A percentile compares a stretch with the other conserved stretches of the same genome.
Evolutionary conservation across 306 rosid species (phyloP).

Genomic region (Dalbergia oliveri): DNA sequence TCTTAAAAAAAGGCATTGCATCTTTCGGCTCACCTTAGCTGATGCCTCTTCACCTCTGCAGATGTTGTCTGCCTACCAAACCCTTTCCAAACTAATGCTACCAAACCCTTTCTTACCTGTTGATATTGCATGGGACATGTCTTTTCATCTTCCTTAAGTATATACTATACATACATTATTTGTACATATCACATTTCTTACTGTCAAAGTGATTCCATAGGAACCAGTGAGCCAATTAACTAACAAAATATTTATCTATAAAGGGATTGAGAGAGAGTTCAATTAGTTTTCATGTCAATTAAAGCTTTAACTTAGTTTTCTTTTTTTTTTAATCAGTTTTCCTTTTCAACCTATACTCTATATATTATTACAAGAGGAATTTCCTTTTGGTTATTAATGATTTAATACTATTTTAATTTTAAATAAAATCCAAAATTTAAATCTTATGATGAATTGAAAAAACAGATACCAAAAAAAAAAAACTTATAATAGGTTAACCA

Average conservation of each 20-base stretch:
- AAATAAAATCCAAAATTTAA: too few relatives aligned
- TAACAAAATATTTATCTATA: background rate
- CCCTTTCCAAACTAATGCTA: slow-evolving; percentile 53
- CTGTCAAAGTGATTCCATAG: background rate
- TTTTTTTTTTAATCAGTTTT: background rate
- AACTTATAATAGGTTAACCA: too few relatives aligned
- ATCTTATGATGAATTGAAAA: too few relatives aligned
- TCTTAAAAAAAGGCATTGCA: slow-evolving; percentile 36
- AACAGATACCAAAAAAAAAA: too few relatives aligned
- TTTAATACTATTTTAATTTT: too few relatives aligned
- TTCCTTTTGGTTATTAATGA: too few relatives aligned
- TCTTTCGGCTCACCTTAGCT: slow-evolving; percentile 59
- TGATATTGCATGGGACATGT: slow-evolving; percentile 23
- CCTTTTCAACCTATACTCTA: too few relatives aligned
- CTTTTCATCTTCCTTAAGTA: background rate
- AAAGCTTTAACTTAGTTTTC: background rate
- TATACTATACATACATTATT: too few relatives aligned
- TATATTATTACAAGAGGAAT: too few relatives aligned
- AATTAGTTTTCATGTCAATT: background rate
- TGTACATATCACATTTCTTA: background rate
- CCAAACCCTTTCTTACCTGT: slow-evolving; percentile 52
- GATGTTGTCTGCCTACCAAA: slow-evolving; percentile 67
- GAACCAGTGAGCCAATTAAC: background rate
- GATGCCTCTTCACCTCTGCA: slow-evolving; percentile 31
- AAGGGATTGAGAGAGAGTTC: background rate